Base-by-base conservation (phyloP, 2,329 filamentous ascomycete species). In the Neofusicoccum umdonicola region DNA sequence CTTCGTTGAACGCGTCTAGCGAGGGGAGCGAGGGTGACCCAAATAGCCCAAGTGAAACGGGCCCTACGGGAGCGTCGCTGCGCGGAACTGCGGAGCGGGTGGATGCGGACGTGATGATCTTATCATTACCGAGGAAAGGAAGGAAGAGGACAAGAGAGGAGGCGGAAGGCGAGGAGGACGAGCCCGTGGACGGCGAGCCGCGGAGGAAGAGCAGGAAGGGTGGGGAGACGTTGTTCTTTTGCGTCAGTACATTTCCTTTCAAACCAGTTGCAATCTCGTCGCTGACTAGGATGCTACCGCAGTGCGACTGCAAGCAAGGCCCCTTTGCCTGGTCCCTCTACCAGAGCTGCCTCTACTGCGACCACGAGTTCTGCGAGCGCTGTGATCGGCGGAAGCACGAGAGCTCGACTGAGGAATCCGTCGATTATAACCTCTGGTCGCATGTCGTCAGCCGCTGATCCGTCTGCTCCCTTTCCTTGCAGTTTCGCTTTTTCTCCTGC, bases 261-360 rank as follows among this genome's bases (percentile, higher is more conserved):
- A 31, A 7, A 7, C 27, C 27, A 31, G 27, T 31, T 31, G 27
- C 27, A 31, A 31, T 7, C 27, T 31, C 27, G 27, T 31, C 27
- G 27, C 27, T 31, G 1, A 31, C 27, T 7, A 31, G 27, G 27
- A 31, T 22, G 22, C 22, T 22, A 22, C 22, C 22, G 22, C 27
- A 66, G 65, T 67, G 66, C 41, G n/a, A 42, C 31, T 67, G 66
- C 52, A 58, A 41, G 5, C 44, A 54, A 48, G 66, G 66, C 0
- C 66, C 66, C 44, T 66, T 37, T 37, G 39, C 52, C 12, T 42
- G 37, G 35, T 51, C 52, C n/a, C 57, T 63, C 41, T 63, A 64
- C 22, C 35, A 42, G 42, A 64, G 37, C 51, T 67, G 66, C 52
- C 48, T 66, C 13, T 17, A 60, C 35, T 67, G 66, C 54, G 50